Evolutionary conservation across 768 basidiomycete species (phyloP).

Genomic region (Agrocybe pediades): DNA sequence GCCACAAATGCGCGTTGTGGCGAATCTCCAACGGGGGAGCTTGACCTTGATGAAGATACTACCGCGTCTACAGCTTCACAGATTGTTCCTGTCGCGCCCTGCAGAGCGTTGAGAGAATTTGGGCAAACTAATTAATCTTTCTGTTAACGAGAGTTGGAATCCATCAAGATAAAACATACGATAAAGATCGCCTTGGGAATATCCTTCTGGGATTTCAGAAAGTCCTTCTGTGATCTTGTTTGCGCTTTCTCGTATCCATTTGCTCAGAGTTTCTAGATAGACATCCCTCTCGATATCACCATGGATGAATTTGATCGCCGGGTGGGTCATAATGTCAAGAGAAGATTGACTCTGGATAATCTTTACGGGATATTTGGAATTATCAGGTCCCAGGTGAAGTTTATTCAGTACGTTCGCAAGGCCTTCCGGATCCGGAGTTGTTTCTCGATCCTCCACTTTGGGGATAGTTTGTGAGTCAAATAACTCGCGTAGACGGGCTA

Average conservation of each 20-base stretch:
- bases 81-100: constrained; percentile 79
- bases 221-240: constrained; percentile 61
- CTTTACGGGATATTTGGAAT: constrained; percentile 31
- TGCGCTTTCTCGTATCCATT: constrained; percentile 59
- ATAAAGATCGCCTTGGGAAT: constrained; percentile 83
- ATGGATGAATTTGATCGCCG: constrained; percentile 75
- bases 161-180: constrained; percentile 51
- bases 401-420: constrained; percentile 27
- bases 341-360: constrained; percentile 57
- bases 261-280: constrained; percentile 63
- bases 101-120: constrained; percentile 72
- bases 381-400: constrained; percentile 22
- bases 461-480: not conserved
- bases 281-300: constrained; percentile 68
- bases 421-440: constrained; percentile 19
- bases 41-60: constrained; percentile 25
- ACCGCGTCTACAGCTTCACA: constrained; percentile 87
- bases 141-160: not conserved
- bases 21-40: constrained; percentile 1
- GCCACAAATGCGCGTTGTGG: constrained; percentile 72
- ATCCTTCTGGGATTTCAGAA: constrained; percentile 74
- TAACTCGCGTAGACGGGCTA: constrained; percentile 66
- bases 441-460: not conserved
- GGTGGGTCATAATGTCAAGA: constrained; percentile 55
- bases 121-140: constrained; percentile 62